Conservation (phyloP, 352 stramenopile genomes). For the Lagenidium giganteum region DNA sequence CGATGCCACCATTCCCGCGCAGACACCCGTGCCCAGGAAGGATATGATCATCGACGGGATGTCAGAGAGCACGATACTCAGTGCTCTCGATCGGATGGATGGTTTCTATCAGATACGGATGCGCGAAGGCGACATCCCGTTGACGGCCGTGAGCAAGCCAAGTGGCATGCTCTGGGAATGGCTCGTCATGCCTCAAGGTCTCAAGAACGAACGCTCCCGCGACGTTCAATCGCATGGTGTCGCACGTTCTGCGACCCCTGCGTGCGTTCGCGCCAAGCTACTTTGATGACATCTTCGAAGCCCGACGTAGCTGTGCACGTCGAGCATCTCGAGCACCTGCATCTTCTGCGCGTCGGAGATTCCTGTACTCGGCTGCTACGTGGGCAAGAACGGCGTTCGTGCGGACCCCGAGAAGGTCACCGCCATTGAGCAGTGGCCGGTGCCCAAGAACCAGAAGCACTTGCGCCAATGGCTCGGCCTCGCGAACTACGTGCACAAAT, state of each 20-base stretch:
- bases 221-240: slow-evolving; percentile 15
- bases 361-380: slow-evolving; percentile 10
- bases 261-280: slow-evolving; percentile 2
- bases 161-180: too few species aligned
- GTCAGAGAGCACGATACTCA: slow-evolving; percentile 6
- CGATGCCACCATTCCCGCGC: neutral
- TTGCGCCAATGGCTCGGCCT: neutral
- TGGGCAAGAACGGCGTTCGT: slow-evolving; percentile 2
- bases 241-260: neutral
- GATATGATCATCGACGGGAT: slow-evolving; percentile 13
- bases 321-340: slow-evolving; percentile 1
- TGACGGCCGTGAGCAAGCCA: slow-evolving; percentile 6
- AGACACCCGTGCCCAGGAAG: slow-evolving; percentile 13
- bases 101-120: slow-evolving; percentile 16
- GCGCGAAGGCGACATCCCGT: slow-evolving; percentile 3
- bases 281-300: too few species aligned
- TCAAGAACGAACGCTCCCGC: too few species aligned
- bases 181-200: too few species aligned
- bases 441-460: neutral
- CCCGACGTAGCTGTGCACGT: slow-evolving; percentile 1
- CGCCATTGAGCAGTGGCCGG: neutral
- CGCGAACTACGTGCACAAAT: neutral
- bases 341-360: slow-evolving; percentile 11
- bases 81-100: slow-evolving; percentile 7
- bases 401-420: slow-evolving; percentile 3